Percentiles rank a stretch among this genome's conserved stretches.
phyloP scores from a whole-genome alignment of 2,329 filamentous ascomycete species.

The Cercospora sesami region DNA sequence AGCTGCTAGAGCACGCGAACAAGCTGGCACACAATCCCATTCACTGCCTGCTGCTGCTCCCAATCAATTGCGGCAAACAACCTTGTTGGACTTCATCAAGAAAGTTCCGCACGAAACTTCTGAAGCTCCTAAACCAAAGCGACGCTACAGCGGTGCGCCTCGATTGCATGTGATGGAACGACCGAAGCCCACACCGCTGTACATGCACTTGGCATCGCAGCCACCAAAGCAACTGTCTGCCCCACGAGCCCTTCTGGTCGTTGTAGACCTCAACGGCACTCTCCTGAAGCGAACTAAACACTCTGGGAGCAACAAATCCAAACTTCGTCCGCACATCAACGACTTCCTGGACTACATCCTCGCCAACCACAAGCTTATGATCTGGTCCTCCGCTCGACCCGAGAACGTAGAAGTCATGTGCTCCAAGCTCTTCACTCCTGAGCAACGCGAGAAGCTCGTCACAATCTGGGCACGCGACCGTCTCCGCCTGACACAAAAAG shows the following conservation, averaged over 20 bases:
- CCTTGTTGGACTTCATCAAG: background rate
- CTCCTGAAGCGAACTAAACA: conserved; percentile 67
- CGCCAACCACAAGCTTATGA: conserved; percentile 72
- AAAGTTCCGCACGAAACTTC: background rate
- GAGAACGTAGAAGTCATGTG: conserved; percentile 72
- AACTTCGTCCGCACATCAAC: conserved; percentile 64
- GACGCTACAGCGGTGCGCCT: background rate
- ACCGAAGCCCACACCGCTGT: conserved; percentile 29
- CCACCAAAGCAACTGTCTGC: conserved; percentile 11
- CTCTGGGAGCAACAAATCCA: conserved; percentile 39
- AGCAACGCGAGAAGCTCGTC: conserved; percentile 58
- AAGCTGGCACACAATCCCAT: background rate
- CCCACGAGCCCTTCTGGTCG: conserved; percentile 63
- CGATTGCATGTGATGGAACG: conserved; percentile 22
- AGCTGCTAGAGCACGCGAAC: background rate
- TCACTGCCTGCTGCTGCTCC: background rate
- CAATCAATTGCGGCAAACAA: background rate
- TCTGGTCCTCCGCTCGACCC: conserved; percentile 85
- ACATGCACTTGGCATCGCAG: conserved; percentile 24
- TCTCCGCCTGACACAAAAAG: conserved; percentile 63
- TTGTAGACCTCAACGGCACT: conserved; percentile 93
- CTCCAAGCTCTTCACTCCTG: conserved; percentile 59
- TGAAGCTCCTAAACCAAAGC: background rate
- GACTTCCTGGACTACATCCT: conserved; percentile 74
- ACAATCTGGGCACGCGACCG: conserved; percentile 77